Evolutionary conservation across 2,329 filamentous ascomycete genomes (phyloP), one percentile per base, ranked within the genome.

Genomic region (Dendrostoma leiphaemia): DNA sequence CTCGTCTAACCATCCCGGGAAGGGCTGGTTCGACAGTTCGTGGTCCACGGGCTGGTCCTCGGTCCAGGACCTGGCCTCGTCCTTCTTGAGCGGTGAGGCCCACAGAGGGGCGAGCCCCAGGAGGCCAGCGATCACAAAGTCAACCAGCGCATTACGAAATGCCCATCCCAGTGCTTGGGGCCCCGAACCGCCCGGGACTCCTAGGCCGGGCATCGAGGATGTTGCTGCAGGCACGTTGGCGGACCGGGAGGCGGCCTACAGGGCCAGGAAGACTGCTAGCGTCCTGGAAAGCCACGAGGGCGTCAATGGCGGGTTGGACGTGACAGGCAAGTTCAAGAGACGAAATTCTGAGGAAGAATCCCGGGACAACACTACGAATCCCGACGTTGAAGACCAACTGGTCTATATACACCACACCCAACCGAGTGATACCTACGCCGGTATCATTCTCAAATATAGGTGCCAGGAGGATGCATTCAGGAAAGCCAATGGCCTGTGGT

Each of bases 401-500:
- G 92, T 93, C 17, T 99, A 97, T 69, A 78, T 97, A 48, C 94
- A 99, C 71, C 85, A 88, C 63, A 90, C 97, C 17, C 82, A 86
- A 62, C 82, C 86, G 13, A 82, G 82, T 41, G 94, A 99, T 71
- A 97, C 91, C 2, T 85, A 97, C 62, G 91, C 92, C 1, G 93
- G 94, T 3, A 85, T 99, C 48, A 88, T 94, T 49, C 86, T 99
- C 60, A 89, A 87, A 63, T 99, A 95, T 71, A 88, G 90, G 63
- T 97, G 93, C 68, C 84, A 89, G 59, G 85, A 91, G 53, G 88
- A 92, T 45, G 81, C 88, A 2, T 86, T 99, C 61, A 82, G 90
- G 55, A 94, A 90, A 67, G 86, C 91, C 35, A 99, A 99, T 68
- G 85, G 94, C 10, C 85, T 99, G 65, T 99, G 94, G 94, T 90